Evolutionary conservation across 306 rosid genomes (phyloP), one percentile per base, ranked within the genome.

Genomic region (Inga oerstediana): DNA sequence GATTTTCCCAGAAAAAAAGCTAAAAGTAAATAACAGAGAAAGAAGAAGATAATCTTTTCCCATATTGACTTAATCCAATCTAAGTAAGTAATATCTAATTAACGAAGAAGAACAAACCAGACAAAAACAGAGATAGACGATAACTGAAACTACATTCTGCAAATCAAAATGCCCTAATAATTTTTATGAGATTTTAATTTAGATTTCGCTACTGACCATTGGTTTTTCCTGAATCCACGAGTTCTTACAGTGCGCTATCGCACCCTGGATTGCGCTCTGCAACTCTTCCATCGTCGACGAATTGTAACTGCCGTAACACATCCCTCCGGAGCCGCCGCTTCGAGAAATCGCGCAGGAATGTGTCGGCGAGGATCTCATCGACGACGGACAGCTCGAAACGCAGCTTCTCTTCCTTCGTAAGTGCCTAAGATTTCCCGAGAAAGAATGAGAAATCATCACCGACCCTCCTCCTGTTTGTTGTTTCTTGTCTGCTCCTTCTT

Each of bases 211-310:
- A 86, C 93, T 88, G 79, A 88, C 86, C 91, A 79, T 76, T 14
- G 86, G 45, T 78, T 87, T 89, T 85, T 79, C 81, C 78, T 85
- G 94, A 72, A 81, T 80, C 89, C 89, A 75, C 7, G 98, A 93
- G 88, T 88, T 93, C 86, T 96, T 96, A 91, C 99, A 96, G 88
- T 96, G 98, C 22, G 99, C 93, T 62, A 96, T 96, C 7, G 99
- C 99, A 45, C 99, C 96, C 89, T 93, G 99, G 72, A 96, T 96
- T 7, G 99, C 99, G 80, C 90, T 93, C 88, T 96, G 99, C 79
- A 96, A 86, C 85, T 96, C 99, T 84, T 96, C 99, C 94, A 90
- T 91, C 0, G 99, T 72, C 41, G 76, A 91, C 15, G 97, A 92
- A 65, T 75, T 27, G 10, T 41, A 27, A n/a, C 84, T 76, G 32